phyloP scores from a whole-genome alignment of 805 yeast genomes.

The Wickerhamomyces sydowiorum region DNA sequence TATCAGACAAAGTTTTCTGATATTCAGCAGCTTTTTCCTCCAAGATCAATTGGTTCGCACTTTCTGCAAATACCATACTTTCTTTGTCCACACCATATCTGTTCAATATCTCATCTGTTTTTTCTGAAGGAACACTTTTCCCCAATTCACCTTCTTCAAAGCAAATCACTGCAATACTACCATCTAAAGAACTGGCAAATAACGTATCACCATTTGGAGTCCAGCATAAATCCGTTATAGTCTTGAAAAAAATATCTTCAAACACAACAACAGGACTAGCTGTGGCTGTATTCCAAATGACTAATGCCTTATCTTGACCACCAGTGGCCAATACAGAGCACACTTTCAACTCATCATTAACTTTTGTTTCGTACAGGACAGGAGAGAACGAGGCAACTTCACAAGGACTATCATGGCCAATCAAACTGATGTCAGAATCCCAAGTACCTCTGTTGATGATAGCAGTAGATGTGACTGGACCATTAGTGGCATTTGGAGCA shows the following conservation, averaged over 20 bases:
- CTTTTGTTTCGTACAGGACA: constrained; percentile 41
- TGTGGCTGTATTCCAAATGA: constrained; percentile 78
- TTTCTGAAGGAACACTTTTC: constrained; percentile 52
- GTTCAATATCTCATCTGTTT: constrained; percentile 63
- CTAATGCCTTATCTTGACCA: constrained; percentile 88
- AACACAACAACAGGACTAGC: constrained; percentile 79
- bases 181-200: constrained; percentile 81
- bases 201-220: constrained; percentile 69
- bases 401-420: constrained; percentile 83
- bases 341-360: constrained; percentile 27
- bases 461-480: constrained; percentile 71
- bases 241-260: constrained; percentile 64
- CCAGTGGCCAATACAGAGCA: constrained; percentile 88
- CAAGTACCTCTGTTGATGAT: constrained; percentile 73
- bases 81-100: constrained; percentile 89
- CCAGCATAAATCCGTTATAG: constrained; percentile 91
- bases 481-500: constrained; percentile 80
- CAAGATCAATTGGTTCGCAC: constrained; percentile 66
- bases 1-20: constrained; percentile 24
- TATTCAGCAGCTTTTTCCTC: constrained; percentile 55
- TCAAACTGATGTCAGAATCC: constrained; percentile 68
- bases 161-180: constrained; percentile 60
- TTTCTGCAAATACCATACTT: constrained; percentile 79
- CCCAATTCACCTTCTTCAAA: constrained; percentile 69
- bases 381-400: constrained; percentile 79